Evolutionary conservation across 2,329 filamentous ascomycete genomes (phyloP).

Genomic region (Pseudogymnoascus sp.): DNA sequence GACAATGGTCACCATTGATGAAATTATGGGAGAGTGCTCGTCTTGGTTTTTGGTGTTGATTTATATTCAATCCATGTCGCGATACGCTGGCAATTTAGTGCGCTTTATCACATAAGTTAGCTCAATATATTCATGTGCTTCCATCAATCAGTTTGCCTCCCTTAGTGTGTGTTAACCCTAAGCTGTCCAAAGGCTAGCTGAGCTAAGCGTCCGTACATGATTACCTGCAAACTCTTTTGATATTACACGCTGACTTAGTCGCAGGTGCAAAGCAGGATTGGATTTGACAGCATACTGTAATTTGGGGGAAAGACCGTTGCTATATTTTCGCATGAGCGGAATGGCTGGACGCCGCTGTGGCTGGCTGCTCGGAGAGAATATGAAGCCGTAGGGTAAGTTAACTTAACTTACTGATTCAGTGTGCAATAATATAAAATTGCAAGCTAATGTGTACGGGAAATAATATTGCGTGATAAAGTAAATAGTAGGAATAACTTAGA

Average conservation of each 20-base stretch:
- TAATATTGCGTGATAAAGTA: too few relatives aligned
- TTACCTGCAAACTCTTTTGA: background rate
- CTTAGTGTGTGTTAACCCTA: background rate
- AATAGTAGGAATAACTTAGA: too few relatives aligned
- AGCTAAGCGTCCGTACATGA: background rate
- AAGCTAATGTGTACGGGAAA: too few relatives aligned
- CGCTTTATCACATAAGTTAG: background rate
- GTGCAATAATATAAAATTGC: too few relatives aligned
- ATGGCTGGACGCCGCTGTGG: too few relatives aligned
- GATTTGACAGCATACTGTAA: constrained; percentile 57
- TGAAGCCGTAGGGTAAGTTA: too few relatives aligned
- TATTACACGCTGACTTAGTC: background rate
- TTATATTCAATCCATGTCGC: background rate
- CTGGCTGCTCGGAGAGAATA: too few relatives aligned
- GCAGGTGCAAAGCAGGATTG: constrained; percentile 36
- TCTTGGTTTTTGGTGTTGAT: background rate
- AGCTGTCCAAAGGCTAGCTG: background rate
- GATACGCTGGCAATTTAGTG: background rate
- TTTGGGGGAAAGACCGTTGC: too few relatives aligned
- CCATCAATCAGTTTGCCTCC: background rate
- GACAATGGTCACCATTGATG: background rate
- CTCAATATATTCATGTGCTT: background rate
- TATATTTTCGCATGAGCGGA: too few relatives aligned
- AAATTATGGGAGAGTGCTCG: background rate
- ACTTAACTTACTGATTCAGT: too few relatives aligned